Conservation (phyloP, 2,329 filamentous ascomycete species). For the Claviceps monticola region DNA sequence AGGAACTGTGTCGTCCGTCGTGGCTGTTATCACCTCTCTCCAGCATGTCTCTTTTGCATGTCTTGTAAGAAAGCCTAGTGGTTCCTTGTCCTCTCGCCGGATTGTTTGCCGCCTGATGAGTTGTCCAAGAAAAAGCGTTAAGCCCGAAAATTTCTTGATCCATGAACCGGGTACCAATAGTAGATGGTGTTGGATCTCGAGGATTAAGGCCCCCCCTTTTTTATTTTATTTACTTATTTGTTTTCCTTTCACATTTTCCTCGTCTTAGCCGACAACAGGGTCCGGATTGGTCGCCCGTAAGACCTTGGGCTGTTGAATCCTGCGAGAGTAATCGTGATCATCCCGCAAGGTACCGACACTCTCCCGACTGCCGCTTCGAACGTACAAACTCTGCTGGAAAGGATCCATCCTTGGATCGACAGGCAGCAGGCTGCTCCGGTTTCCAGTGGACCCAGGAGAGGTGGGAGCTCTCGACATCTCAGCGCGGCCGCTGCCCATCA, state of each 20-base stretch:
- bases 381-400: constrained; percentile 42
- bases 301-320: constrained; percentile 41
- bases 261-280: constrained; percentile 17
- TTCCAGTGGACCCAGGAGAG: constrained; percentile 25
- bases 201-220: too few relatives aligned
- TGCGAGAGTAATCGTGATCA: constrained; percentile 51
- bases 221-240: background rate
- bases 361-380: constrained; percentile 44
- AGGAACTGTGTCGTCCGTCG: background rate
- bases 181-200: too few relatives aligned
- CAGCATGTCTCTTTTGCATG: background rate
- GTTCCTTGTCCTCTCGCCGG: constrained; percentile 20
- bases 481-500: constrained; percentile 28
- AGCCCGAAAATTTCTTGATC: background rate
- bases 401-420: constrained; percentile 52
- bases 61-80: constrained; percentile 11
- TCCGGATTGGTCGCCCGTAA: constrained; percentile 52
- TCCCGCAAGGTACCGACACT: constrained; percentile 50
- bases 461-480: constrained; percentile 26
- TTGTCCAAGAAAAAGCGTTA: constrained; percentile 9
- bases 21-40: too few relatives aligned
- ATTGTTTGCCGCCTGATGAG: constrained; percentile 12
- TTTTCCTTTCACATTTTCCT: background rate
- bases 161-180: background rate
- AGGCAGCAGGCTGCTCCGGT: constrained; percentile 39